These are phyloP conservation scores for Shiraia sp. DNA, from an alignment of 2,329 filamentous ascomycete genomes.

Conservation along the genomic window DNA sequence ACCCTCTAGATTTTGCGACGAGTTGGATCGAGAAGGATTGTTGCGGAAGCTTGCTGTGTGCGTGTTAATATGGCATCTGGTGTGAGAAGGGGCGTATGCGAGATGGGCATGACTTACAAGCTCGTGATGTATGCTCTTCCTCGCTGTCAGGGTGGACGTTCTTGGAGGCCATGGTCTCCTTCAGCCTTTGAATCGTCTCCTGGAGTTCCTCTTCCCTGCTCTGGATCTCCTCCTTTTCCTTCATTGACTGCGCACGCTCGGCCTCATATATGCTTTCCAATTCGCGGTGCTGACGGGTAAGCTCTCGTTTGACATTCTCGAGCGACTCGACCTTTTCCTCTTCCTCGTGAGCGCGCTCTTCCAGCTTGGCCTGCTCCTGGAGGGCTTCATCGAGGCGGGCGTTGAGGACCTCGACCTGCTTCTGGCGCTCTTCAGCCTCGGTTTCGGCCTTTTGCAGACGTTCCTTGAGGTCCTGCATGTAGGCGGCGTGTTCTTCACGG, in stretches of 20 bases:
- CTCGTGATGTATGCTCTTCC: slow-evolving; percentile 56
- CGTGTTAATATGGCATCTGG: slow-evolving; percentile 19
- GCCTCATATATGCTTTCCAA: slow-evolving; percentile 91
- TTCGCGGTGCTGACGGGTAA: slow-evolving; percentile 81
- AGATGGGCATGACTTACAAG: slow-evolving; percentile 48
- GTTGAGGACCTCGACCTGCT: slow-evolving; percentile 83
- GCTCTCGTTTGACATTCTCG: slow-evolving; percentile 82
- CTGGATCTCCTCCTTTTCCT: slow-evolving; percentile 87
- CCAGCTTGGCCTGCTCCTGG: slow-evolving; percentile 80
- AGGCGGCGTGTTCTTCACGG: slow-evolving; percentile 76
- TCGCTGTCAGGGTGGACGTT: slow-evolving; percentile 59
- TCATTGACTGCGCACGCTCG: slow-evolving; percentile 82
- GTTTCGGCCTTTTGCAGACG: slow-evolving; percentile 80
- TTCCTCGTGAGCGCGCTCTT: slow-evolving; percentile 84
- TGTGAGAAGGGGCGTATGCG: neutral
- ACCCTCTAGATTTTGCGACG: slow-evolving; percentile 74
- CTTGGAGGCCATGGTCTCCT: slow-evolving; percentile 82
- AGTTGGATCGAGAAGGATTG: slow-evolving; percentile 49
- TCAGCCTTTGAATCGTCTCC: slow-evolving; percentile 84
- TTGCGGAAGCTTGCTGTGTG: slow-evolving; percentile 46
- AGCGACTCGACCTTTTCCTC: slow-evolving; percentile 82
- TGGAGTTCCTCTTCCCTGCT: slow-evolving; percentile 90
- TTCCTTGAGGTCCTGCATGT: slow-evolving; percentile 83
- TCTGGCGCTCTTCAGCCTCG: slow-evolving; percentile 76
- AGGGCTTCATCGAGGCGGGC: slow-evolving; percentile 82